Evolutionary conservation across 2,329 filamentous ascomycete genomes (phyloP).

Genomic region (Tympanopsis confertula): DNA sequence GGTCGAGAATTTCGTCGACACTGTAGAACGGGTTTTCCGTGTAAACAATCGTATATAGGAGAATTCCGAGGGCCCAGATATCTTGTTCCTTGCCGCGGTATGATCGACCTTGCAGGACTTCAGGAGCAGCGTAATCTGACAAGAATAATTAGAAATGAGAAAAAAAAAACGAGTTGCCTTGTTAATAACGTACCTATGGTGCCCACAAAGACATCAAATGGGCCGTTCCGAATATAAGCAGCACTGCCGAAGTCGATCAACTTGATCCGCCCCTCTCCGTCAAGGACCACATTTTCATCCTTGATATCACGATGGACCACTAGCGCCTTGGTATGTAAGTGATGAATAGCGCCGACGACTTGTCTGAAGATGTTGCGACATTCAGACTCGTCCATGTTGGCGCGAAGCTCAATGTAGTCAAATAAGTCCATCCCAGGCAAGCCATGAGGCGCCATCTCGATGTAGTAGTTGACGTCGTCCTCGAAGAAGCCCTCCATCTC

Average conservation of each 20-base stretch:
- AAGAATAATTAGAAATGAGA: neutral
- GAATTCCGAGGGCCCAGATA: slow-evolving; percentile 92
- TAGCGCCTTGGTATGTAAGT: slow-evolving; percentile 78
- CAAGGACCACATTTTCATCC: slow-evolving; percentile 92
- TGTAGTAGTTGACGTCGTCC: slow-evolving; percentile 90
- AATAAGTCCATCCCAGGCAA: slow-evolving; percentile 97
- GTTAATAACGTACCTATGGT: slow-evolving; percentile 68
- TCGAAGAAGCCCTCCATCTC: slow-evolving; percentile 67
- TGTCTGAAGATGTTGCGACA: slow-evolving; percentile 92
- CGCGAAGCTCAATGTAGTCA: slow-evolving; percentile 92
- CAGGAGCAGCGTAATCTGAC: slow-evolving; percentile 92
- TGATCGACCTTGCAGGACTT: slow-evolving; percentile 82
- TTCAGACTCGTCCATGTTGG: slow-evolving; percentile 92
- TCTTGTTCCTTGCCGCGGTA: slow-evolving; percentile 96
- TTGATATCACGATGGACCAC: slow-evolving; percentile 98
- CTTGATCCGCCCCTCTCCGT: slow-evolving; percentile 91
- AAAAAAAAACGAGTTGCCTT: slow-evolving; percentile 5
- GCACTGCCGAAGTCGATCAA: slow-evolving; percentile 97
- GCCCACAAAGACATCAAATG: slow-evolving; percentile 97
- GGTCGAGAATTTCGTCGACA: slow-evolving; percentile 98
- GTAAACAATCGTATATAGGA: slow-evolving; percentile 97
- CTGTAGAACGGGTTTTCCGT: slow-evolving; percentile 99
- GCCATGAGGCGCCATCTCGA: slow-evolving; percentile 93
- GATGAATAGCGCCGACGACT: slow-evolving; percentile 78
- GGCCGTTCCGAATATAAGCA: slow-evolving; percentile 94